Percentiles rank a stretch among this genome's conserved stretches.
Conservation (phyloP, 257 asterid species). For the Solanum chiquidenum region DNA sequence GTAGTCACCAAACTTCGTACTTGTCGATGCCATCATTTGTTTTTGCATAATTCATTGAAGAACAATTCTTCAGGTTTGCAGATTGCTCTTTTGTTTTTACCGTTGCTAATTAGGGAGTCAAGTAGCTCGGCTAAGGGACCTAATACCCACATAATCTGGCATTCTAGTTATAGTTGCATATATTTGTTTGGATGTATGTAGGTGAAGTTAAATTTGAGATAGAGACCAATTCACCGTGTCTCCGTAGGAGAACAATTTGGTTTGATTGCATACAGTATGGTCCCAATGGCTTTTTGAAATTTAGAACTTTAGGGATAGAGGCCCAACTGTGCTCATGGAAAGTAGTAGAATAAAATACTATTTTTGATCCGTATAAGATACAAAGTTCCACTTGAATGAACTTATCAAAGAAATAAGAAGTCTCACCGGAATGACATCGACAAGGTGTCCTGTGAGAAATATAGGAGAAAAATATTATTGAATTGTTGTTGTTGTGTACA, state of each 20-base stretch:
- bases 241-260: not conserved
- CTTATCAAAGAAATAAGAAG: not conserved
- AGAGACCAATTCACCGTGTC: not conserved
- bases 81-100: not conserved
- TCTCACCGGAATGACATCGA: not conserved
- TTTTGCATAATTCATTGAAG: conserved; percentile 75
- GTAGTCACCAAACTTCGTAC: conserved; percentile 88
- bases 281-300: not conserved
- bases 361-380: not conserved
- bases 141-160: not conserved
- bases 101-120: not conserved
- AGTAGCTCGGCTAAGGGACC: not conserved
- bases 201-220: not conserved
- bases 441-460: not conserved
- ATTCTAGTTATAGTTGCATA: not conserved
- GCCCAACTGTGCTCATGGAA: not conserved
- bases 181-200: not conserved
- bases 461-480: too few relatives aligned
- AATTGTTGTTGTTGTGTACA: too few relatives aligned
- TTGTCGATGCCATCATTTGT: conserved; percentile 74
- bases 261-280: not conserved
- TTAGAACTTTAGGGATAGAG: not conserved
- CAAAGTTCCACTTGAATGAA: not conserved
- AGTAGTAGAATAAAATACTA: not conserved
- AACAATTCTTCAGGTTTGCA: conserved; percentile 70